These are phyloP conservation scores for Phytophthora vignae DNA, from an alignment of 352 stramenopile genomes.

Conservation along the genomic window DNA sequence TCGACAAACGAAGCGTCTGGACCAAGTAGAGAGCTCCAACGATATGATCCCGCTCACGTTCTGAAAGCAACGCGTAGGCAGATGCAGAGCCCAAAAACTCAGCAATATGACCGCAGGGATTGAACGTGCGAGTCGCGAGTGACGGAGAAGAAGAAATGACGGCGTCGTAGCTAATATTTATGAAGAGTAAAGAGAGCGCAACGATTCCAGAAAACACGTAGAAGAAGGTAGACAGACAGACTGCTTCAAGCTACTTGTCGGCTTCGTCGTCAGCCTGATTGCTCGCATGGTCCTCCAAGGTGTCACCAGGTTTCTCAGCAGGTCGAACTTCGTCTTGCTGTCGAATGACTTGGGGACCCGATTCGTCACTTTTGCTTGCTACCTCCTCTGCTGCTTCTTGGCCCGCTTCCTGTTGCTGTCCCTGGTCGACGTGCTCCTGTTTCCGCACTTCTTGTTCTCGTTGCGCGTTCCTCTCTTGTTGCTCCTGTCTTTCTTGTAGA, in stretches of 20 bases:
- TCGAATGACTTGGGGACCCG: background rate
- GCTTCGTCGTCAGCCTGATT: conserved; percentile 1
- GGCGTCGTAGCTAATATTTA: conserved; percentile 28
- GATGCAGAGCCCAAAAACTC: background rate
- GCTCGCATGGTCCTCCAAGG: background rate
- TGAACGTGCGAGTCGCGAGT: conserved; percentile 9
- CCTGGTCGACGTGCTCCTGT: background rate
- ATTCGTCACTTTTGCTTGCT: conserved; percentile 1
- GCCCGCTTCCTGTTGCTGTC: conserved; percentile 7
- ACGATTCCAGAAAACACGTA: conserved; percentile 14
- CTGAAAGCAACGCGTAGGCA: conserved; percentile 11
- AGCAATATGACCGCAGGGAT: conserved; percentile 9
- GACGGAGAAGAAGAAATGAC: conserved; percentile 8
- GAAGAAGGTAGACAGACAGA: background rate
- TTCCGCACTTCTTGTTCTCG: conserved; percentile 3
- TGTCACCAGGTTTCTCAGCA: conserved; percentile 2
- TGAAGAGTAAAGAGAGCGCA: conserved; percentile 15
- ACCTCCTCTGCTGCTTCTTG: conserved; percentile 24
- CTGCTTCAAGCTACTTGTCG: conserved; percentile 8
- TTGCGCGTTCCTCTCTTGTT: conserved; percentile 12
- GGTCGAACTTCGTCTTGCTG: conserved; percentile 21
- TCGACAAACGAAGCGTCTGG: conserved; percentile 16
- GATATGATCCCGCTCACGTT: conserved; percentile 73
- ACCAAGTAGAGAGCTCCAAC: conserved; percentile 34
- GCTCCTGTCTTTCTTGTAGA: conserved; percentile 17